Conservation (phyloP, 805 yeast genomes). For the Sugiyamaella qingdaonensis region DNA sequence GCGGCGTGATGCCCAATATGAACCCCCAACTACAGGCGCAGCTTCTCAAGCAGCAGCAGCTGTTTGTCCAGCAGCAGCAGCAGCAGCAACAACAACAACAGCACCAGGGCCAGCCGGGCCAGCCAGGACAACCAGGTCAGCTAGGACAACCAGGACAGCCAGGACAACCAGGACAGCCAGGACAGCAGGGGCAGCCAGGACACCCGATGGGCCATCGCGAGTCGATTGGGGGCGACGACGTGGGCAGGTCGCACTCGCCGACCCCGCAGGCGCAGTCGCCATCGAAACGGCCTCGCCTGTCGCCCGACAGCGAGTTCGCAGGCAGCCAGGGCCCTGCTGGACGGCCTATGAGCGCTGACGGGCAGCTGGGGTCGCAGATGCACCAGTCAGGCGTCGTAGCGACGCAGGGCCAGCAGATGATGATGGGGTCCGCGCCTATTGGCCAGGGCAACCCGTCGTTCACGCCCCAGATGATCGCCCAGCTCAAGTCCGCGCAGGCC, state of each 20-base stretch:
- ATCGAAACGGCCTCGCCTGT: conserved; percentile 34
- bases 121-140: conserved; percentile 10
- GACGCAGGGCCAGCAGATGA: conserved; percentile 26
- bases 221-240: conserved; percentile 9
- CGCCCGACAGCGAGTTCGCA: conserved; percentile 31
- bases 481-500: conserved; percentile 25
- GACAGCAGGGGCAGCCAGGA: conserved; percentile 14
- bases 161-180: conserved; percentile 16
- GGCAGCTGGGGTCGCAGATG: conserved; percentile 21
- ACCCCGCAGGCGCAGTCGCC: conserved; percentile 29
- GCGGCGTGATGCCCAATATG: conserved; percentile 19
- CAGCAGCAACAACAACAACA: conserved; percentile 20
- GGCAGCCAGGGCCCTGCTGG: conserved; percentile 2
- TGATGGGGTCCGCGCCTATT: conserved; percentile 11
- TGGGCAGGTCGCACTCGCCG: conserved; percentile 27
- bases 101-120: conserved; percentile 12
- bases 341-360: conserved; percentile 17
- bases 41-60: conserved; percentile 25
- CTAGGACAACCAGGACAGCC: conserved; percentile 16
- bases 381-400: conserved; percentile 30
- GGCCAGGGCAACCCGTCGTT: conserved; percentile 21
- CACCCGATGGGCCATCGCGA: conserved; percentile 15
- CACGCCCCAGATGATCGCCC: conserved; percentile 29
- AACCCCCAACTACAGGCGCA: conserved; percentile 22
- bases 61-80: conserved; percentile 28